Conservation (phyloP, 2,329 filamentous ascomycete genomes). For the Emmonsia crescens region DNA sequence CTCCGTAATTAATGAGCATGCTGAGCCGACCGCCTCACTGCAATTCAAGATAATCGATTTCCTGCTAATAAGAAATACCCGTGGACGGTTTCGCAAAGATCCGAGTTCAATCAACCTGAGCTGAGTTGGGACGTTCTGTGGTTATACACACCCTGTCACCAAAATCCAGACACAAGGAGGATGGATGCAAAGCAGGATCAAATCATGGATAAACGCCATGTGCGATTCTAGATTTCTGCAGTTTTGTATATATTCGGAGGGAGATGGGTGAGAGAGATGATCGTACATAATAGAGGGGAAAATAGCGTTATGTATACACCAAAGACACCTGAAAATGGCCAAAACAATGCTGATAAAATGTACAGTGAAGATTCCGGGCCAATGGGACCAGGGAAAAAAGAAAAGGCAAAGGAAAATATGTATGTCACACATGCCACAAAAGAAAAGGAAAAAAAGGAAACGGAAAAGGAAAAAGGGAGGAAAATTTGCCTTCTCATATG, state of each 20-base stretch:
- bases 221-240: not conserved
- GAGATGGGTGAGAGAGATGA: not conserved
- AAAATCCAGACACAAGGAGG: not conserved
- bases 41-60: not conserved
- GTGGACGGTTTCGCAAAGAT: not conserved
- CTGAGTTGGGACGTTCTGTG: not conserved
- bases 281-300: not conserved
- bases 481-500: not conserved
- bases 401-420: not conserved
- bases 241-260: not conserved
- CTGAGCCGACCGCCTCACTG: not conserved
- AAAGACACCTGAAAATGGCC: slow-evolving; percentile 3
- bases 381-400: not conserved
- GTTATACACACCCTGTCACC: not conserved
- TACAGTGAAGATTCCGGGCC: not conserved
- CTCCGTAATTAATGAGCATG: too few relatives aligned
- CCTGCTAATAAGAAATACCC: not conserved
- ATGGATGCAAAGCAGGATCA: not conserved
- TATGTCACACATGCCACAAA: slow-evolving; percentile 1
- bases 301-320: not conserved
- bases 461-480: not conserved
- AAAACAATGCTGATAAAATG: slow-evolving; percentile 1
- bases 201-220: not conserved
- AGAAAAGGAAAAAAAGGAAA: not conserved
- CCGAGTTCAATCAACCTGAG: not conserved